phyloP scores from a whole-genome alignment of 805 yeast species.

The Candida stauntonica region DNA sequence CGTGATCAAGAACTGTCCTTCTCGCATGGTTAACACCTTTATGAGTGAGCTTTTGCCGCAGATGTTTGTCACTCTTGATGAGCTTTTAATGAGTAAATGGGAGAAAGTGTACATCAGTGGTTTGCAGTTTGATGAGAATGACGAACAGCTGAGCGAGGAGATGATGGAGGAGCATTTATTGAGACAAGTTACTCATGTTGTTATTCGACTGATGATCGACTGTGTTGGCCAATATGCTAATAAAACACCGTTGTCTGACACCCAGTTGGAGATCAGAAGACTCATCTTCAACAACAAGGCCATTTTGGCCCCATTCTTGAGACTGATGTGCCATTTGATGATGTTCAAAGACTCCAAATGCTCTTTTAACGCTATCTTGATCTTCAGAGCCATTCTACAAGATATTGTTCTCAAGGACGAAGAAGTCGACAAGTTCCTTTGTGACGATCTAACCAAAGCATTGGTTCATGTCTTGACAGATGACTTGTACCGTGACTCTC shows the following conservation, averaged over 20 bases:
- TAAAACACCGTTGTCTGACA: constrained; percentile 40
- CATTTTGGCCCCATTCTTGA: constrained; percentile 73
- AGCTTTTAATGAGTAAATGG: constrained; percentile 76
- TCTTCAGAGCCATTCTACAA: constrained; percentile 68
- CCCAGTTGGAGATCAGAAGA: constrained; percentile 62
- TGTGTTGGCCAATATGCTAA: constrained; percentile 72
- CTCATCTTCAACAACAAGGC: constrained; percentile 60
- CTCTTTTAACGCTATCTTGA: constrained; percentile 82
- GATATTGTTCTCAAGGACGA: constrained; percentile 66
- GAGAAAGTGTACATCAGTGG: constrained; percentile 48
- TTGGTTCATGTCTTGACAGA: constrained; percentile 65
- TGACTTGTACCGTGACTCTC: constrained; percentile 78
- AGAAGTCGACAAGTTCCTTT: constrained; percentile 62
- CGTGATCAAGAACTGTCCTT: constrained; percentile 85
- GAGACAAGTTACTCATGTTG: constrained; percentile 89
- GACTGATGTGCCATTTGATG: constrained; percentile 70
- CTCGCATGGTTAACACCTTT: constrained; percentile 57
- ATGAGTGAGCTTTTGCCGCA: constrained; percentile 76
- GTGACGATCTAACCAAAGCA: constrained; percentile 62
- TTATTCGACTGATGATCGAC: constrained; percentile 82
- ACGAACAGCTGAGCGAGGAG: constrained; percentile 87
- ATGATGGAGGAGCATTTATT: constrained; percentile 97
- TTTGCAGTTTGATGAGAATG: constrained; percentile 41
- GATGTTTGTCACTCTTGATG: constrained; percentile 67
- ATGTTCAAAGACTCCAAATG: constrained; percentile 87